These are phyloP conservation scores for Cystobasidium ongulense DNA, from an alignment of 768 basidiomycete species.

Conservation along the genomic window DNA sequence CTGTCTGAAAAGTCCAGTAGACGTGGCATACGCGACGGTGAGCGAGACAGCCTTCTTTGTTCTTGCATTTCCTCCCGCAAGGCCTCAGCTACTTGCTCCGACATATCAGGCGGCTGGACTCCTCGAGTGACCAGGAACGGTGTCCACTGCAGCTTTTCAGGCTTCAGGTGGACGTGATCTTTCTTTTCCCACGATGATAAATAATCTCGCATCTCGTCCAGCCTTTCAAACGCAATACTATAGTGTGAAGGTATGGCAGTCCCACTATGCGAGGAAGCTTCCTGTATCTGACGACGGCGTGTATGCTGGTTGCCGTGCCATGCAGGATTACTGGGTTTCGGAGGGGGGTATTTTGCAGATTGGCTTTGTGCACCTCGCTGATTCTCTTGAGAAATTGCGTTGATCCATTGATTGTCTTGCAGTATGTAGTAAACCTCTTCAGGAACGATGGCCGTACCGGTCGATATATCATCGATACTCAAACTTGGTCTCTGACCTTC, in stretches of 20 bases:
- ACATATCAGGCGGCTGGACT: slow-evolving; percentile 32
- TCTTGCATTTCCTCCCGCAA: neutral
- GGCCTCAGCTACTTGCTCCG: neutral
- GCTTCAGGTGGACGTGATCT: slow-evolving; percentile 61
- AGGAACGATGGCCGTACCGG: slow-evolving; percentile 76
- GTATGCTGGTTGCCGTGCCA: slow-evolving; percentile 23
- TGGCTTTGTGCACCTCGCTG: neutral
- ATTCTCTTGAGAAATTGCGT: slow-evolving; percentile 33
- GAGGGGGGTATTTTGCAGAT: neutral
- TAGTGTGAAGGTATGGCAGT: slow-evolving; percentile 65
- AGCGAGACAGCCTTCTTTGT: neutral
- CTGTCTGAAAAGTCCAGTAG: no score
- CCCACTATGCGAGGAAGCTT: slow-evolving; percentile 45
- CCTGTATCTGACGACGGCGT: neutral
- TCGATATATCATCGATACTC: slow-evolving; percentile 59
- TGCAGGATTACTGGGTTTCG: neutral
- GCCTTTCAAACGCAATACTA: slow-evolving; percentile 57
- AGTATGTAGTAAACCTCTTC: slow-evolving; percentile 78
- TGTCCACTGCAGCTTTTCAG: slow-evolving; percentile 87
- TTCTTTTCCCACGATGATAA: slow-evolving; percentile 65
- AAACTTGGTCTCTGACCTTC: slow-evolving; percentile 51
- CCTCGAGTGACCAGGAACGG: slow-evolving; percentile 61
- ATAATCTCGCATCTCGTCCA: slow-evolving; percentile 57
- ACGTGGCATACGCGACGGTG: neutral
- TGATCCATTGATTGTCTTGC: slow-evolving; percentile 65